These are phyloP conservation scores for Serendipita sp. DNA, from an alignment of 768 basidiomycete genomes.

Conservation along the genomic window DNA sequence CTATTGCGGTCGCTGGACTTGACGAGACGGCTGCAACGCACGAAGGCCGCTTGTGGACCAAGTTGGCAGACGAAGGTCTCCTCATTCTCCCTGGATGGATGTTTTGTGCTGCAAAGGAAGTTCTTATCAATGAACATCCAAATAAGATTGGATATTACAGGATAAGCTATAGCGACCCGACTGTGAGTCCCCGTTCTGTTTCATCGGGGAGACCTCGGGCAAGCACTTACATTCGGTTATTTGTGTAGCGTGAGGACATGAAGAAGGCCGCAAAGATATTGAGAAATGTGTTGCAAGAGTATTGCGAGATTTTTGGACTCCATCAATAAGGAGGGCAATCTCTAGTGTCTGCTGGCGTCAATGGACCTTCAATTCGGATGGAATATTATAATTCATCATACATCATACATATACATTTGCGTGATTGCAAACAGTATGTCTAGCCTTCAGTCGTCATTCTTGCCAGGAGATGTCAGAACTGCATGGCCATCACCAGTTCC, in stretches of 20 bases:
- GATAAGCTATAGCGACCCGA: conserved; percentile 37
- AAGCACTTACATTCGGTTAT: neutral
- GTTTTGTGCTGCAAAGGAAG: conserved; percentile 19
- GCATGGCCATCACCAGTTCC: too few relatives aligned
- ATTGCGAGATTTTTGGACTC: too few relatives aligned
- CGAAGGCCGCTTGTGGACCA: conserved; percentile 44
- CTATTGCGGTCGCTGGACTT: conserved; percentile 21
- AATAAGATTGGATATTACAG: conserved; percentile 35
- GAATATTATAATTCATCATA: too few relatives aligned
- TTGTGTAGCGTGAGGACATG: conserved; percentile 20
- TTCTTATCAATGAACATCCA: conserved; percentile 13
- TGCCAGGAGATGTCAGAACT: too few relatives aligned
- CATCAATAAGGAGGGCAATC: too few relatives aligned
- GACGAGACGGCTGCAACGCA: conserved; percentile 23
- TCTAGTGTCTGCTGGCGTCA: too few relatives aligned
- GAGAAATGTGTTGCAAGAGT: too few relatives aligned
- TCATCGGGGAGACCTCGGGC: too few relatives aligned
- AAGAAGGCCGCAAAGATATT: conserved; percentile 36
- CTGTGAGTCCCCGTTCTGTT: conserved; percentile 23
- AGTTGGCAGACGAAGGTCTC: conserved; percentile 44
- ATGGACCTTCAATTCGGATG: too few relatives aligned
- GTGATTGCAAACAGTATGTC: too few relatives aligned
- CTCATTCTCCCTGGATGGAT: conserved; percentile 46
- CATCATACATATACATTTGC: too few relatives aligned
- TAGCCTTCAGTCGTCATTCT: too few relatives aligned